Evolutionary conservation across 2,329 filamentous ascomycete species (phyloP), one percentile per base, ranked within the genome.

Genomic region (Elsinoe fawcettii): DNA sequence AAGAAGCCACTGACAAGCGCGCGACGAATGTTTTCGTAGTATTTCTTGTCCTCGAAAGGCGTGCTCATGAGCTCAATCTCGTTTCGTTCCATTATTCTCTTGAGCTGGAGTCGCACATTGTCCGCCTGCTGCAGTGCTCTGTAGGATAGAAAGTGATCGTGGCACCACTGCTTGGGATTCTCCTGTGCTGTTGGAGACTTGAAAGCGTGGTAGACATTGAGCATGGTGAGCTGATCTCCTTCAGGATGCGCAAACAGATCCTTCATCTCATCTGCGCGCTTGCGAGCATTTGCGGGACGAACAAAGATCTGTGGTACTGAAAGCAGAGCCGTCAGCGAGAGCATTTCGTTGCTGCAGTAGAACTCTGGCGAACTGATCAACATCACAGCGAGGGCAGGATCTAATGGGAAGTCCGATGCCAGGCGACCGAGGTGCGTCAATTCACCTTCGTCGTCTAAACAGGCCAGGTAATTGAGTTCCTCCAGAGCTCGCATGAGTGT

Each of bases 181-280:
- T 78, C 78, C 76, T 87, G 80, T 63, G 86, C 79, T 64, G 81
- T 77, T 67, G 84, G 72, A 41, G 84, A 79, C 75, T 95, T 96
- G 83, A 96, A 99, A 20, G 93, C 93, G 71, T 99, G 95, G 73
- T 97, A 99, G 46, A 92, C 92, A 70, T 99, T 99, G 60, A 99
- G 82, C 71, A 99, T 86, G 14, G 93, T 97, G 44, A 99, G 79
- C 68, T 99, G 93, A 68, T 99, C 93, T 56, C 93, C 93, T 63
- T 97, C 92, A 0, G 85, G 83, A 69, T 99, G 93, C 25, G 89
- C 86, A 67, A 99, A 99, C 39, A 92, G 82, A 37, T 85, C 80
- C 78, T 99, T 99, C 90, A 97, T 97, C 72, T 96, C 90, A 70
- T 99, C 93, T 47, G 93, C 93, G 46, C 88, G 86, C 75, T 95